These are phyloP conservation scores for Linnemannia exigua DNA, from an alignment of 192 early-diverging fungal species.

Conservation along the genomic window DNA sequence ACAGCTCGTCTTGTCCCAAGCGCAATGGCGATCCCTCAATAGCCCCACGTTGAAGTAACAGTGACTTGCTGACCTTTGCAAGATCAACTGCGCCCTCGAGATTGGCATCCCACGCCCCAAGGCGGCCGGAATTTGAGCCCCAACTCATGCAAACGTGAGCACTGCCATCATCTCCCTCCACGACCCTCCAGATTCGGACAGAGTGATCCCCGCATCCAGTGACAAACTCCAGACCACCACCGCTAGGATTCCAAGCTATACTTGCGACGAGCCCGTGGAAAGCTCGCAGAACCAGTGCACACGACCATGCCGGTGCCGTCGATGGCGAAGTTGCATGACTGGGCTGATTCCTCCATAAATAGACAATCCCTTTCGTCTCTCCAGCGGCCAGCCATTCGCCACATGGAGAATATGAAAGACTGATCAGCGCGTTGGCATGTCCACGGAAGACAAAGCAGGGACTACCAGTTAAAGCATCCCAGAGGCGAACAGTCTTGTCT, in stretches of 20 bases:
- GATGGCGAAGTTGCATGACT: neutral
- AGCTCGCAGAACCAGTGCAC: neutral
- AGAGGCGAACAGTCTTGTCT: constrained; percentile 92
- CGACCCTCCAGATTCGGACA: neutral
- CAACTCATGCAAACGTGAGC: neutral
- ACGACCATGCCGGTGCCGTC: neutral
- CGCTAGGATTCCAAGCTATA: neutral
- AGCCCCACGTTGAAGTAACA: neutral
- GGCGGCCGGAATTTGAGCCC: neutral
- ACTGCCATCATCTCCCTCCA: neutral
- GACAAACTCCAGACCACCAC: neutral
- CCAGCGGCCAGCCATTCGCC: neutral
- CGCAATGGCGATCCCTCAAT: neutral
- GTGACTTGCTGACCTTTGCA: neutral
- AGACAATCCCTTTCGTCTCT: neutral
- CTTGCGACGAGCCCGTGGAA: neutral
- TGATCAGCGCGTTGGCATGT: neutral
- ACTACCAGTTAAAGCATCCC: constrained; percentile 50
- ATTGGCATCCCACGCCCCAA: neutral
- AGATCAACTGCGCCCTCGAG: neutral
- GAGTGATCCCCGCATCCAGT: neutral
- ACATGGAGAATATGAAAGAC: neutral
- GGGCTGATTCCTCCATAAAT: neutral
- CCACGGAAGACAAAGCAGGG: neutral
- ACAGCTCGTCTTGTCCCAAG: neutral